Evolutionary conservation across 805 yeast species (phyloP).

Genomic region (Nakazawaea ambrosiae): DNA sequence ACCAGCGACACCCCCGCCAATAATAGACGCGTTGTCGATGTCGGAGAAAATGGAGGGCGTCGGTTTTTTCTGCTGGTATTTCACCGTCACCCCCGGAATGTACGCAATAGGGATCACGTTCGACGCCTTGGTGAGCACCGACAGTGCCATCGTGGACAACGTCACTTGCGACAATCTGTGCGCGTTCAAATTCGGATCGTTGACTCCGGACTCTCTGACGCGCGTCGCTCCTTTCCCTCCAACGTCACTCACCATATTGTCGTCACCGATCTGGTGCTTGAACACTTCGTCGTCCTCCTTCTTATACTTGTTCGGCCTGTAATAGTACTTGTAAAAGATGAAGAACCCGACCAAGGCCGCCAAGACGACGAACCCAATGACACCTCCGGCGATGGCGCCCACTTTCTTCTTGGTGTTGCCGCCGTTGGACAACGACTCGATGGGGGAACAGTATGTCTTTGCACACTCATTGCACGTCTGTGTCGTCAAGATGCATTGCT

Average conservation of each 20-base stretch:
- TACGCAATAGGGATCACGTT: constrained; percentile 89
- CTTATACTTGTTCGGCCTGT: constrained; percentile 24
- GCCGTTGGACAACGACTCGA: constrained; percentile 12
- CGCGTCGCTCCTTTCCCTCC: constrained; percentile 14
- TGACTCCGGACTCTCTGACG: constrained; percentile 18
- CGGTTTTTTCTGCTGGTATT: constrained; percentile 14
- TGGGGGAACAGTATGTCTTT: constrained; percentile 35
- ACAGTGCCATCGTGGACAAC: constrained; percentile 39
- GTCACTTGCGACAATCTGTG: constrained; percentile 22
- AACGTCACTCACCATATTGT: constrained; percentile 11
- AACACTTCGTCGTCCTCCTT: constrained; percentile 23
- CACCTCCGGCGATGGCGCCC: constrained; percentile 71
- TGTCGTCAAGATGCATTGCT: constrained; percentile 47
- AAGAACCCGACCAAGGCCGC: constrained; percentile 28
- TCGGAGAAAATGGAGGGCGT: constrained; percentile 34
- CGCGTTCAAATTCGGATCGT: constrained; percentile 11
- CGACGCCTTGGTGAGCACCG: constrained; percentile 72
- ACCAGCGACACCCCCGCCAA: constrained; percentile 19
- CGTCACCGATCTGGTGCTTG: constrained; percentile 9
- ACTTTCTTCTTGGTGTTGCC: constrained; percentile 13
- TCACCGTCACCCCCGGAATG: constrained; percentile 84
- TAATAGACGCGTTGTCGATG: constrained; percentile 39
- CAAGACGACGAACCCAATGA: constrained; percentile 50
- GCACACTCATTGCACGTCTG: constrained; percentile 58
- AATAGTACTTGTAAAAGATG: constrained; percentile 36